Evolutionary conservation across 495 filamentous ascomycete genomes (phyloP).

Genomic region (Talaromyces adpressus): DNA sequence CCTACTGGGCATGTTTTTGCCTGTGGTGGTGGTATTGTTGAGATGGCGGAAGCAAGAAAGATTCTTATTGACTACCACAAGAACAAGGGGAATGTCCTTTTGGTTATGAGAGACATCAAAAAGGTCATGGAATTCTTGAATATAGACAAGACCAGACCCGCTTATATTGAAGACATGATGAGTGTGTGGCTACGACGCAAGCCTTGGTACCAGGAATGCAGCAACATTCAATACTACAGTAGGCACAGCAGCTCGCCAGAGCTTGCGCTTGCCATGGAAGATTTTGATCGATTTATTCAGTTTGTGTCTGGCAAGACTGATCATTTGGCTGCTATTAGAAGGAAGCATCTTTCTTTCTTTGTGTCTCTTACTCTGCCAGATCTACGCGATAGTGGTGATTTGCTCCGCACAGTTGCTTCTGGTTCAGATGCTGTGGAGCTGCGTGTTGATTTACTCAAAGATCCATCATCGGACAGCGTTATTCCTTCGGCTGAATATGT

Average conservation of each 20-base stretch:
- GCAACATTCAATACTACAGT: conserved; percentile 90
- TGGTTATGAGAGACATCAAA: conserved; percentile 81
- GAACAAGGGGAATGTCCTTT: conserved; percentile 78
- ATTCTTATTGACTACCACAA: conserved; percentile 67
- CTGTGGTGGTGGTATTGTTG: conserved; percentile 89
- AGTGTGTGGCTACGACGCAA: conserved; percentile 87
- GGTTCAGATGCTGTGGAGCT: conserved; percentile 93
- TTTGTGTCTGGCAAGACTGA: conserved; percentile 62
- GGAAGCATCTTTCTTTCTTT: conserved; percentile 81
- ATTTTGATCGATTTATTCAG: conserved; percentile 73
- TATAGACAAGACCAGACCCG: conserved; percentile 84
- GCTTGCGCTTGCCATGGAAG: conserved; percentile 58
- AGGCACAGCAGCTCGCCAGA: conserved; percentile 47
- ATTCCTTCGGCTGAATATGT: conserved; percentile 68
- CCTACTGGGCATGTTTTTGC: conserved; percentile 77
- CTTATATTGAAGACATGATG: conserved; percentile 90
- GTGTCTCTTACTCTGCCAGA: conserved; percentile 81
- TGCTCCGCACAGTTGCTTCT: conserved; percentile 65
- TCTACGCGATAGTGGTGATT: conserved; percentile 52
- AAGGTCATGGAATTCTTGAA: conserved; percentile 86
- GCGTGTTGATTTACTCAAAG: conserved; percentile 84
- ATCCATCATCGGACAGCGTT: conserved; percentile 51
- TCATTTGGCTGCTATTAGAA: conserved; percentile 57
- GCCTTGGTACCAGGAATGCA: conserved; percentile 88
- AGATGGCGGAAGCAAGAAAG: conserved; percentile 74